Conservation (phyloP, 1,284 basidiomycete species). For the Pascua sp. region DNA sequence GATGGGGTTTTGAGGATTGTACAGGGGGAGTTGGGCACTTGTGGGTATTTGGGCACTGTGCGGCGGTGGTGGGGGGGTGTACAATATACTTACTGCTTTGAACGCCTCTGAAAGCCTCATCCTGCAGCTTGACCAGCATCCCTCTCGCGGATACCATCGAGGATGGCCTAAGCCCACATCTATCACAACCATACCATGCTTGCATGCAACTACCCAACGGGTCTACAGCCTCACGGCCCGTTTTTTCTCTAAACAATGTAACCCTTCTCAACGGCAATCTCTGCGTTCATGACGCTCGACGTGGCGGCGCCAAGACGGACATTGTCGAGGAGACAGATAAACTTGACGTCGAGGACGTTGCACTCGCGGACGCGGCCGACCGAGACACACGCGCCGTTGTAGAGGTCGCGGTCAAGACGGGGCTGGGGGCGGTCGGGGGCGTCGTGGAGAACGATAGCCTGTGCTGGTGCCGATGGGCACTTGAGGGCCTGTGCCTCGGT, state of each 20-base stretch:
- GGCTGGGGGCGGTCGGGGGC: slow-evolving; percentile 93
- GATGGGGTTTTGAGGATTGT: no score
- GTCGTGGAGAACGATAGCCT: slow-evolving; percentile 89
- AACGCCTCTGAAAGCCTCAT: no score
- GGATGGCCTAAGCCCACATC: no score
- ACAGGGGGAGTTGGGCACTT: no score
- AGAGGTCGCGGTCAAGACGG: slow-evolving; percentile 81
- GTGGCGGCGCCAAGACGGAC: slow-evolving; percentile 96
- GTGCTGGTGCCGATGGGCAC: slow-evolving; percentile 79
- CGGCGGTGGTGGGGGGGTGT: no score
- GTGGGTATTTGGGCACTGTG: no score
- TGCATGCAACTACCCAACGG: no score
- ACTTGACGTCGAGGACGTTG: slow-evolving; percentile 89
- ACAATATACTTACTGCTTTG: no score
- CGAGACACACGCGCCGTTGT: slow-evolving; percentile 86
- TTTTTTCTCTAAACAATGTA: slow-evolving; percentile 45
- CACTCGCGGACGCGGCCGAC: slow-evolving; percentile 91
- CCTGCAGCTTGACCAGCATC: no score
- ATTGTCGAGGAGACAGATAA: slow-evolving; percentile 91
- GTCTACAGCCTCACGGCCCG: no score
- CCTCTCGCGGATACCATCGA: no score
- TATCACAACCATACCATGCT: no score
- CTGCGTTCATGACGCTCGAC: slow-evolving; percentile 95
- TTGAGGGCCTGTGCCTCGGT: slow-evolving; percentile 74
- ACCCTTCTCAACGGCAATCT: slow-evolving; percentile 84